These are phyloP conservation scores for Kalanchoe fedtschenkoi DNA, from an alignment of 164 flowering plant genomes.

Conservation along the genomic window DNA sequence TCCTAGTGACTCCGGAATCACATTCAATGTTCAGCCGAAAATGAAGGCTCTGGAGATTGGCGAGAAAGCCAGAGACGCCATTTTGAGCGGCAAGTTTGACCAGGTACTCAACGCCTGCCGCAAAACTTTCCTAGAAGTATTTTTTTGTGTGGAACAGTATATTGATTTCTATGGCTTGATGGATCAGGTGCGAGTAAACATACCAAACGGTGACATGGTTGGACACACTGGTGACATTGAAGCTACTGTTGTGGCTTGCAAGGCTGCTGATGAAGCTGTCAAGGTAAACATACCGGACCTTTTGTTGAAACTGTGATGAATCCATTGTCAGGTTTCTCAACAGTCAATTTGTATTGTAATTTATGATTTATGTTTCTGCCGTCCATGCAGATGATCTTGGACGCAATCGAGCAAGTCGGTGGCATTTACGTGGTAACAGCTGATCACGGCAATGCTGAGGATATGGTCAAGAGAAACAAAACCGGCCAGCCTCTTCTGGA, in stretches of 20 bases:
- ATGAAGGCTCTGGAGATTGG: constrained; percentile 96
- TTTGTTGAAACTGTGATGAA: background rate
- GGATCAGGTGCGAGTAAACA: constrained; percentile 67
- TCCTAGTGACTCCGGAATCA: constrained; percentile 88
- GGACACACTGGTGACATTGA: constrained; percentile 95
- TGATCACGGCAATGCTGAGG: constrained; percentile 98
- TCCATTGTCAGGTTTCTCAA: background rate
- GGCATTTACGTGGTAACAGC: constrained; percentile 93
- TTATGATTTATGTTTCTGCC: background rate
- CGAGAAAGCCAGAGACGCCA: constrained; percentile 89
- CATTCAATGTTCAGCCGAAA: constrained; percentile 84
- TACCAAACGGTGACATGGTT: constrained; percentile 73
- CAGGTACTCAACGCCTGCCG: constrained; percentile 39
- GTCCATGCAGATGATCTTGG: constrained; percentile 69
- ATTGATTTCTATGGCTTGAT: background rate
- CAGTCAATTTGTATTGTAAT: background rate
- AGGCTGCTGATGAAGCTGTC: constrained; percentile 95
- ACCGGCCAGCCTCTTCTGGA: constrained; percentile 68
- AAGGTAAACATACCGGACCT: constrained; percentile 39
- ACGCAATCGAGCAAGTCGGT: constrained; percentile 87
- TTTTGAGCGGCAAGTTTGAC: constrained; percentile 69
- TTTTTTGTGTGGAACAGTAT: background rate
- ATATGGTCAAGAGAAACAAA: constrained; percentile 95
- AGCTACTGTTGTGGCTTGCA: constrained; percentile 83
- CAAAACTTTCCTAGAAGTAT: background rate